Conservation (phyloP, 306 rosid genomes). For the Rosa lucieae region DNA sequence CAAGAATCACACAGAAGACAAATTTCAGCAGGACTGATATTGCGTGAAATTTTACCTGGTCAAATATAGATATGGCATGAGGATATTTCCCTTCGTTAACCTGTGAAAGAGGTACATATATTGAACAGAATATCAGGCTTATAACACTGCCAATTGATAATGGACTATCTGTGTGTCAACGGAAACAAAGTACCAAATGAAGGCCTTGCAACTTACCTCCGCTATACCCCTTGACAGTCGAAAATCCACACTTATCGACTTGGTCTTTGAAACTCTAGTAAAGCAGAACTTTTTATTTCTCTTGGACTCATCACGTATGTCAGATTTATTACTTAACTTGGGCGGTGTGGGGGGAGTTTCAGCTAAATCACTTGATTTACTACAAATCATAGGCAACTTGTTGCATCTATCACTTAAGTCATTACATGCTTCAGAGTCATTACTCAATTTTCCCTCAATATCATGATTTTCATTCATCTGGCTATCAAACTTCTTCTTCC, state of each 20-base stretch:
- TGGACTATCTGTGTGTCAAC: constrained; percentile 19
- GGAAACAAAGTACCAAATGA: background rate
- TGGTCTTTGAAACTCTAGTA: constrained; percentile 71
- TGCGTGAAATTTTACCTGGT: constrained; percentile 57
- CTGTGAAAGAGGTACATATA: constrained; percentile 40
- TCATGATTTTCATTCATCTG: constrained; percentile 56
- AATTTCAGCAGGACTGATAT: constrained; percentile 19
- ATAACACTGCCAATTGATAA: constrained; percentile 10
- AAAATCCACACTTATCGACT: constrained; percentile 88
- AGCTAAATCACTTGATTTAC: constrained; percentile 45
- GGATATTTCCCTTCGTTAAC: constrained; percentile 96
- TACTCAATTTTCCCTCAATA: constrained; percentile 43
- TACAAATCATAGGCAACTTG: constrained; percentile 47
- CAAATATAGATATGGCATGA: constrained; percentile 82
- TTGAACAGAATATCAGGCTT: constrained; percentile 17
- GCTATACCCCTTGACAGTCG: constrained; percentile 96
- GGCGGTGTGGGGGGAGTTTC: constrained; percentile 44
- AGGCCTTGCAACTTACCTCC: constrained; percentile 56
- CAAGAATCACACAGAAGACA: background rate
- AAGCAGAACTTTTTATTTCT: constrained; percentile 71
- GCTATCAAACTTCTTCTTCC: constrained; percentile 39
- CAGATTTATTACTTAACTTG: constrained; percentile 47
- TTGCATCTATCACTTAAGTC: constrained; percentile 61
- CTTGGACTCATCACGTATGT: constrained; percentile 54
- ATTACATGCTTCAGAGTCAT: constrained; percentile 60